Conservation (phyloP, 148 eudicot genomes). For the Pharnaceum exiguum region DNA sequence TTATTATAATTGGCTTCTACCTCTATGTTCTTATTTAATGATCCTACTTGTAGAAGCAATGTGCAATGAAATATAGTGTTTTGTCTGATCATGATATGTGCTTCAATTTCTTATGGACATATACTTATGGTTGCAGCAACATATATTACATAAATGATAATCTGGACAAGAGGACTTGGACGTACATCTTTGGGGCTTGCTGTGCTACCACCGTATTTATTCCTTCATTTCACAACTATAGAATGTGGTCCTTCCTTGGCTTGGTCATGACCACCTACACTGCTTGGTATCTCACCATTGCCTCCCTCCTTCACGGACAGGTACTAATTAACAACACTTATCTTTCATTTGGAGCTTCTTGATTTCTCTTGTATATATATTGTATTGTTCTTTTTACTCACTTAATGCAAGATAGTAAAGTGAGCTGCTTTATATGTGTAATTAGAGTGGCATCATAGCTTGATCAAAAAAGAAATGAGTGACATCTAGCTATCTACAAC, state of each 20-base stretch:
- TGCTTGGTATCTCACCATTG: conserved; percentile 90
- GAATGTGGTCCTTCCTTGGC: conserved; percentile 88
- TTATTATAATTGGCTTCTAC: not conserved
- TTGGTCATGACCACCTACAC: conserved; percentile 89
- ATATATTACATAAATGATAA: conserved; percentile 90
- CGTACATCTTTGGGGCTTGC: conserved; percentile 91
- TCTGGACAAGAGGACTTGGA: conserved; percentile 95
- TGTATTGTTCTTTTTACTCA: not conserved
- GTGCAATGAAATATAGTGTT: not conserved
- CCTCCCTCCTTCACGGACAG: conserved; percentile 87
- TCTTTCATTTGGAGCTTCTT: not conserved
- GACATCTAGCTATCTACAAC: too few relatives aligned
- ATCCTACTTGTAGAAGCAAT: not conserved
- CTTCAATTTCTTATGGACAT: not conserved
- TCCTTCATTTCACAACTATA: conserved; percentile 86
- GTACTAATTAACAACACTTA: conserved; percentile 16
- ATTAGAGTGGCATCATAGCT: not conserved
- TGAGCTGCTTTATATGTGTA: too few relatives aligned
- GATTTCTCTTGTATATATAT: too few relatives aligned
- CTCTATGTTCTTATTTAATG: not conserved
- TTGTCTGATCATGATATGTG: not conserved
- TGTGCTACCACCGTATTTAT: conserved; percentile 92
- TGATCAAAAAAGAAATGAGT: not conserved
- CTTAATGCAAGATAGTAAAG: not conserved
- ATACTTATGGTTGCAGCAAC: conserved; percentile 48